Conservation (phyloP, 108 stramenopile species). For the Skeletonema grethae region DNA sequence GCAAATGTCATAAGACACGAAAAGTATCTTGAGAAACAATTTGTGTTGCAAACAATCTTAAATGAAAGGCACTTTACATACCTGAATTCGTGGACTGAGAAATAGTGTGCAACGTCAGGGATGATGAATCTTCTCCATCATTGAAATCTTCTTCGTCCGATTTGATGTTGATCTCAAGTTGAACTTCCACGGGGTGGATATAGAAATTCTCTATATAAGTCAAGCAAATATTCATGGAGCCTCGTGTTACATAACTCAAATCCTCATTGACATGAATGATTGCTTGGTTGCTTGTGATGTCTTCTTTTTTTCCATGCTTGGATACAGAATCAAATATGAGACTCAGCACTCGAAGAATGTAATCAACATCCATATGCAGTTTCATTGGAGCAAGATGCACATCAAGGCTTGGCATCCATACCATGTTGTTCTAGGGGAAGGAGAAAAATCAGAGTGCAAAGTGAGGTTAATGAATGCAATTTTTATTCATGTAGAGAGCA, state of each 20-base stretch:
- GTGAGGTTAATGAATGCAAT: background rate
- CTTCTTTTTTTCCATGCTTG: slow-evolving; percentile 15
- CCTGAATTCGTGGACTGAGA: slow-evolving; percentile 42
- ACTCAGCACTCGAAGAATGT: slow-evolving; percentile 41
- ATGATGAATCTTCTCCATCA: slow-evolving; percentile 13
- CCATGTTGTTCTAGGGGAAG: slow-evolving; percentile 39
- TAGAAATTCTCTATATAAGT: slow-evolving; percentile 50
- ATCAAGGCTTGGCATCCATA: slow-evolving; percentile 43
- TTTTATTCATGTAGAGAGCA: background rate
- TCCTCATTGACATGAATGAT: slow-evolving; percentile 19
- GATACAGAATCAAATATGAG: slow-evolving; percentile 35
- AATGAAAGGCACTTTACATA: background rate
- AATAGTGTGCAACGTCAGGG: slow-evolving; percentile 39
- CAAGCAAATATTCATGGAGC: slow-evolving; percentile 14
- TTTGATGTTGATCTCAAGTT: slow-evolving; percentile 43
- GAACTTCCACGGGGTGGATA: slow-evolving; percentile 38
- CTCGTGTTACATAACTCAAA: slow-evolving; percentile 24
- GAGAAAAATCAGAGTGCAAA: background rate
- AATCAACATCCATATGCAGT: slow-evolving; percentile 46
- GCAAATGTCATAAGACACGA: slow-evolving; percentile 2
- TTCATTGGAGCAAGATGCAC: slow-evolving; percentile 41
- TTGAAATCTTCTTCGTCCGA: slow-evolving; percentile 28
- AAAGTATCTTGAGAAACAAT: background rate
- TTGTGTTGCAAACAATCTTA: background rate
- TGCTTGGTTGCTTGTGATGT: background rate